These are phyloP conservation scores for Cryptococcus sp. DNA, from an alignment of 1,284 basidiomycete species.

Conservation along the genomic window DNA sequence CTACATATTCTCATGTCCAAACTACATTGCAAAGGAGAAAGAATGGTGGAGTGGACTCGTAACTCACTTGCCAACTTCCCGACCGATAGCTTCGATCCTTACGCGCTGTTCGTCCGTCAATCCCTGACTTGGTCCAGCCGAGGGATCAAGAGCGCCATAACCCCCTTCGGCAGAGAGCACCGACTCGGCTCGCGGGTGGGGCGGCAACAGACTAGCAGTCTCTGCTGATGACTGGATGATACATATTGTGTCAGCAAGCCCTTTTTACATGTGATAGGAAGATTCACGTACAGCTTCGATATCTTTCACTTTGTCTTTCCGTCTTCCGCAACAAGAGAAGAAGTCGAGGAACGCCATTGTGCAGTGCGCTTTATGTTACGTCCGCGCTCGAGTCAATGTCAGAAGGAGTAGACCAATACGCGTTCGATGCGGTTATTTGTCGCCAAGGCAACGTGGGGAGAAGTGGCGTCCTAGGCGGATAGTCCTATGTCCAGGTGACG, in stretches of 20 bases:
- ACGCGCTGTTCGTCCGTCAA: constrained; percentile 24
- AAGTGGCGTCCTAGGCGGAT: no score
- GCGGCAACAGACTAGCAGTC: constrained; percentile 14
- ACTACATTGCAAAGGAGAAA: background rate
- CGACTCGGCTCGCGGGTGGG: constrained; percentile 17
- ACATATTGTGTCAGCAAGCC: background rate
- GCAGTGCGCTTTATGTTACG: no score
- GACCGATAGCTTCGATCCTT: constrained; percentile 25
- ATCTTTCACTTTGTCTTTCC: constrained; percentile 23
- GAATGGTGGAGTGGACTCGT: background rate
- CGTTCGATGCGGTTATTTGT: no score
- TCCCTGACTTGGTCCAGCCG: constrained; percentile 1
- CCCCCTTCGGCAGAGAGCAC: constrained; percentile 23
- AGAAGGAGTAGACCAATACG: no score
- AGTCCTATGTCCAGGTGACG: no score
- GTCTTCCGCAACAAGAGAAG: constrained; percentile 28
- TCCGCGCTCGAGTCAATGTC: no score
- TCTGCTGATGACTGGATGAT: constrained; percentile 9
- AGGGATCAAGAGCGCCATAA: constrained; percentile 15
- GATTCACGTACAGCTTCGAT: constrained; percentile 12
- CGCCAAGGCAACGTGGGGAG: no score
- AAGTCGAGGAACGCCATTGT: constrained; percentile 28
- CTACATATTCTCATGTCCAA: no score
- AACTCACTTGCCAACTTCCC: constrained; percentile 24
- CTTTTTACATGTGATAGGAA: background rate